These are phyloP conservation scores for Erythrophleum fordii DNA, from an alignment of 306 rosid species.

Conservation along the genomic window DNA sequence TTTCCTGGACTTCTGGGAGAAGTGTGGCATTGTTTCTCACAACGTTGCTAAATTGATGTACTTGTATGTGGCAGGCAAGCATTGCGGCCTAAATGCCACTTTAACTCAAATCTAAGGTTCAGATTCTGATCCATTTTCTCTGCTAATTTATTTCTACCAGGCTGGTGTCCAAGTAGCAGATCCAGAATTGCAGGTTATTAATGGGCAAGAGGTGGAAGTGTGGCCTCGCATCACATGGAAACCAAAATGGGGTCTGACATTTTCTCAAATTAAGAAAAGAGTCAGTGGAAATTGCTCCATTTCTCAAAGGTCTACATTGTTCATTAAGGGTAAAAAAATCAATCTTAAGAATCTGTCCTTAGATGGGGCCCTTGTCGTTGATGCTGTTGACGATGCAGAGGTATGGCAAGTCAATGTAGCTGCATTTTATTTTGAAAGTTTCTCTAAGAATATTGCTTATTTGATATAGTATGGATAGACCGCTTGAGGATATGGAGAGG, in stretches of 20 bases:
- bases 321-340: conserved; percentile 65
- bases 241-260: conserved; percentile 90
- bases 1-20: neutral
- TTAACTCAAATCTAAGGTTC: conserved; percentile 20
- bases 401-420: conserved; percentile 48
- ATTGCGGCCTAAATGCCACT: conserved; percentile 27
- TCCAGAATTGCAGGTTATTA: conserved; percentile 69
- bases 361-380: conserved; percentile 85
- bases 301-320: conserved; percentile 82
- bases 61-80: neutral
- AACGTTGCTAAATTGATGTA: neutral
- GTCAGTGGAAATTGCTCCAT: conserved; percentile 66
- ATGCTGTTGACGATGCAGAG: conserved; percentile 71
- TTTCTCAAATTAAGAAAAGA: conserved; percentile 69
- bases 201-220: conserved; percentile 89
- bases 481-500: neutral
- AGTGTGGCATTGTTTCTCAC: neutral
- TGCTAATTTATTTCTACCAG: conserved; percentile 49
- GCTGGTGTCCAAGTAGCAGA: conserved; percentile 82
- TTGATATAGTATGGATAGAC: conserved; percentile 6
- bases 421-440: conserved; percentile 23
- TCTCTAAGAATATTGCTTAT: no score
- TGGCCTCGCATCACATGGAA: conserved; percentile 93
- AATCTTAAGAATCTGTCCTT: conserved; percentile 67
- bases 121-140: conserved; percentile 23